Evolutionary conservation across 441 rosid genomes (phyloP), one percentile per base, ranked within the genome.

Genomic region (Arabidopsis lyrata): DNA sequence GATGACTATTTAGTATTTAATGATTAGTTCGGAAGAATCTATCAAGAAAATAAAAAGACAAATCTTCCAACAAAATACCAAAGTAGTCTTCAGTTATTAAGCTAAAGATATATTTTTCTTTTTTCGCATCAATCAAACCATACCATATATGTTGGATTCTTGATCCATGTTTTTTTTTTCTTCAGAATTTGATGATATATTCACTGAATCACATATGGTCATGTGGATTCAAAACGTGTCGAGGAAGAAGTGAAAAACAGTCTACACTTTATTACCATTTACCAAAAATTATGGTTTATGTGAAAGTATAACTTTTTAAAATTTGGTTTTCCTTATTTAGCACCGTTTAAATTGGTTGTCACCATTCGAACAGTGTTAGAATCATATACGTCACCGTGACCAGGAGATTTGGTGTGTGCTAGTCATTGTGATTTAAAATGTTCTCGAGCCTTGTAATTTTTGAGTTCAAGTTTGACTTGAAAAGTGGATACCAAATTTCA

Each of bases 361-460:
- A 34, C n/a, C 14, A 34, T 10, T 56, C 35, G 16, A n/a, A 49
- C 54, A 49, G 31, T 49, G 54, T 49, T 49, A 63, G 31, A 69
- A 55, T 9, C 56, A 13, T 47, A 11, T 36, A 66, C 57, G 12
- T 41, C 53, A 53, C 61, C 20, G 20, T 63, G 9, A 13, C 63
- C 18, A 34, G 6, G 14, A 56, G 41, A 22, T 32, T 56, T 55
- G 44, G 61, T 65, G 58, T 65, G 58, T 47, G 59, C 59, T 65
- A 58, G 45, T 48, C 72, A 9, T 18, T 12, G 35, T 38, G 73
- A 66, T 58, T 18, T 11, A 15, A 58, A 49, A 66, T 32, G 16
- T 50, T 60, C 68, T 75, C 73, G 78, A 75, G 73, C 73, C 56
- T 52, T 66, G 78, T n/a, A 61, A 75, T 18, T 41, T 48, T 57